Evolutionary conservation across 805 yeast species (phyloP).

Genomic region (Myxozyma kluyveri): DNA sequence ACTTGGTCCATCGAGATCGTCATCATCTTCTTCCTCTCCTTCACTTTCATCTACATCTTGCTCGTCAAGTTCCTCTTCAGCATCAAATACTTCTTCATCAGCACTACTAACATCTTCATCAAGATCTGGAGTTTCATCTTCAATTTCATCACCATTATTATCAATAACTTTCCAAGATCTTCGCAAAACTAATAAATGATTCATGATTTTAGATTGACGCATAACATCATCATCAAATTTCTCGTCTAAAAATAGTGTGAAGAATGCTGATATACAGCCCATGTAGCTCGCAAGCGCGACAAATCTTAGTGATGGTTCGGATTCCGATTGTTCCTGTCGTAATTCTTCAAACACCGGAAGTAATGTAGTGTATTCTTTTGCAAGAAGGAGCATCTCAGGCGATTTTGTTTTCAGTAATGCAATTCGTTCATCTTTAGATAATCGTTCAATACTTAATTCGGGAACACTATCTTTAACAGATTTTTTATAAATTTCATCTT

Average conservation of each 20-base stretch:
- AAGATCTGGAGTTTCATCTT: conserved; percentile 14
- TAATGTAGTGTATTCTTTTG: conserved; percentile 55
- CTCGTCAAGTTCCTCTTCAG: conserved; percentile 6
- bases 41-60: conserved; percentile 33
- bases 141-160: conserved; percentile 20
- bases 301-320: conserved; percentile 46
- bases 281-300: conserved; percentile 75
- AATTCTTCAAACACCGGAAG: conserved; percentile 43
- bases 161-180: conserved; percentile 66
- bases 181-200: conserved; percentile 71
- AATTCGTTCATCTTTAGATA: conserved; percentile 55
- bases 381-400: conserved; percentile 81
- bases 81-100: conserved; percentile 32
- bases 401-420: conserved; percentile 58
- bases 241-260: conserved; percentile 66
- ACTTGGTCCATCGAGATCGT: conserved; percentile 4
- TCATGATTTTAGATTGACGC: conserved; percentile 91
- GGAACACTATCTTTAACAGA: conserved; percentile 36
- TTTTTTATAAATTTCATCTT: conserved; percentile 27
- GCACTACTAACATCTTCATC: conserved; percentile 33
- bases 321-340: conserved; percentile 3
- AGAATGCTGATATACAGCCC: conserved; percentile 73
- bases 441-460: conserved; percentile 45
- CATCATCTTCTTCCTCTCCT: conserved; percentile 32
- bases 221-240: conserved; percentile 52